A percentile compares a stretch with the other conserved stretches of the same genome.
These are phyloP conservation scores for Torulaspora pretoriensis DNA, from an alignment of 1,139 yeast species.

Conservation along the genomic window DNA sequence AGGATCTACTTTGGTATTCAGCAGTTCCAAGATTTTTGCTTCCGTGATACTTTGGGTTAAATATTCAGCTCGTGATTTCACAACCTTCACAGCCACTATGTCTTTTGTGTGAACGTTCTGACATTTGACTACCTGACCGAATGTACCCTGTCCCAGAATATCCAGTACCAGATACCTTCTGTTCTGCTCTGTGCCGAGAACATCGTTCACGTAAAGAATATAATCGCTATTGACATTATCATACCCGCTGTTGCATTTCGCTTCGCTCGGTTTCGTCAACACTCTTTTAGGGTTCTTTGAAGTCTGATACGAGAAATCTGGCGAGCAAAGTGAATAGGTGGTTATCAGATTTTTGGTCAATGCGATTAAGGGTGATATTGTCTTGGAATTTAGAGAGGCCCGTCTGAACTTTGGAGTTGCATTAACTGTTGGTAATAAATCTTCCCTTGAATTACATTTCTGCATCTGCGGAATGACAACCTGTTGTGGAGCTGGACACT, in stretches of 20 bases:
- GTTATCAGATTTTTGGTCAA: constrained; percentile 73
- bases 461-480: constrained; percentile 29
- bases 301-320: constrained; percentile 78
- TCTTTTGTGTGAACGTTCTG: constrained; percentile 86
- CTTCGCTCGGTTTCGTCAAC: constrained; percentile 87
- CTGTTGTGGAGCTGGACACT: constrained; percentile 13
- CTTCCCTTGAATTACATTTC: constrained; percentile 37
- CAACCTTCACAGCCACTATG: constrained; percentile 90
- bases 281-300: constrained; percentile 88
- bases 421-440: constrained; percentile 61
- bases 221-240: constrained; percentile 91
- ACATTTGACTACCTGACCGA: constrained; percentile 98
- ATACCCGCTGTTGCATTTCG: constrained; percentile 71
- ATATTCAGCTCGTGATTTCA: constrained; percentile 88
- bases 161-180: constrained; percentile 85
- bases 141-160: constrained; percentile 91
- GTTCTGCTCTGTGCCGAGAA: constrained; percentile 83
- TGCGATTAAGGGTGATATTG: constrained; percentile 80
- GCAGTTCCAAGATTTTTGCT: constrained; percentile 75
- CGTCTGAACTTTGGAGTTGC: constrained; percentile 73
- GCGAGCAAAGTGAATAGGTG: constrained; percentile 82
- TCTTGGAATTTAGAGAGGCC: constrained; percentile 72
- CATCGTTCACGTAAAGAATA: constrained; percentile 88
- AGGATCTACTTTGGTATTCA: constrained; percentile 69
- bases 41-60: constrained; percentile 90